A percentile compares a stretch with the other conserved stretches of the same genome.
Evolutionary conservation across 345 rosid genomes (phyloP).

Genomic region (Firmiana major): DNA sequence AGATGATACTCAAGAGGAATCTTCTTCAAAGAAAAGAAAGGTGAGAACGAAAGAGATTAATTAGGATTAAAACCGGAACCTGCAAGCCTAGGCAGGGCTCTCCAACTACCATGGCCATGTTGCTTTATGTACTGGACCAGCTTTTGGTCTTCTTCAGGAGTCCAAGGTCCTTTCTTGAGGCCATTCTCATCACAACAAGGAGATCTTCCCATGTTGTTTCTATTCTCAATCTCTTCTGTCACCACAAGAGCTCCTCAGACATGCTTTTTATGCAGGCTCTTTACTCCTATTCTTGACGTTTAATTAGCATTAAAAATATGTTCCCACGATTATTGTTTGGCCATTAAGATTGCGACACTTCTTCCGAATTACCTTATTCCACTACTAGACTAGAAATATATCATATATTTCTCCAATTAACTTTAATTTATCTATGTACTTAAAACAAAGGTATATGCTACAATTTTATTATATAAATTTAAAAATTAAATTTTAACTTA

Average conservation of each 20-base stretch:
- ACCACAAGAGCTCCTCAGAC: conserved; percentile 14
- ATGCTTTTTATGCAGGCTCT: conserved; percentile 30
- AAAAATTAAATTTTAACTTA: no score
- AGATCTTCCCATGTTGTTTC: conserved; percentile 45
- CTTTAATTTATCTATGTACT: not conserved
- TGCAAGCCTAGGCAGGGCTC: conserved; percentile 66
- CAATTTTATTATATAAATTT: not conserved
- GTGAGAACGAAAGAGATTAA: not conserved
- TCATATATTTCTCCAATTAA: not conserved
- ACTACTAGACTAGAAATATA: not conserved
- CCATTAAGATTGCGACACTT: conserved; percentile 20
- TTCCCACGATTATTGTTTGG: conserved; percentile 18
- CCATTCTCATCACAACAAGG: conserved; percentile 57
- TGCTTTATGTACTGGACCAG: conserved; percentile 44
- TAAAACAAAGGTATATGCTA: not conserved
- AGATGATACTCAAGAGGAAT: not conserved
- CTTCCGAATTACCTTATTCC: not conserved
- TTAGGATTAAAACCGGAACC: conserved; percentile 20
- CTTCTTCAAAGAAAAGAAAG: not conserved
- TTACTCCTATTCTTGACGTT: conserved; percentile 8
- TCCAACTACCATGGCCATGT: conserved; percentile 68
- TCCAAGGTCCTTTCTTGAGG: conserved; percentile 68
- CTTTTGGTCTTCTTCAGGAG: conserved; percentile 57
- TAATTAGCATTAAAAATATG: not conserved
- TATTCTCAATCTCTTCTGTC: not conserved